Percentiles rank a stretch among this genome's conserved stretches.
Conservation (phyloP, 129 eudicot genomes). For the Centrapalus pauciflorus region DNA sequence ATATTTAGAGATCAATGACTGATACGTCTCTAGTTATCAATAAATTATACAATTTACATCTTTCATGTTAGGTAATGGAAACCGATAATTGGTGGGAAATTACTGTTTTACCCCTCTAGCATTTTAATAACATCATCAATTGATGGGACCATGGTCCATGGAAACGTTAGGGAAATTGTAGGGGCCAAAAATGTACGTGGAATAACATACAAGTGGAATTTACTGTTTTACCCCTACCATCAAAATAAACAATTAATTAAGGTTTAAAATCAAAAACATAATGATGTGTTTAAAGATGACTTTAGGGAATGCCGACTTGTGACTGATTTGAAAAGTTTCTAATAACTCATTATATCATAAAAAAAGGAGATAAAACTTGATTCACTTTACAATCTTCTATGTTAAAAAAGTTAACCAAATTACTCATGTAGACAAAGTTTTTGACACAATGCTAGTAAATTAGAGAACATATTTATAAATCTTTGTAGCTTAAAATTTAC, state of each 20-base stretch:
- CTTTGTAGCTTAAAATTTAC: too few relatives aligned
- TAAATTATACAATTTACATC: too few relatives aligned
- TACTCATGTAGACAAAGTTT: too few relatives aligned
- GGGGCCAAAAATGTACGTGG: neutral
- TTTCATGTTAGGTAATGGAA: too few relatives aligned
- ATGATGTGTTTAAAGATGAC: neutral
- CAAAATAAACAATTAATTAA: too few relatives aligned
- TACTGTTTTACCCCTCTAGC: too few relatives aligned
- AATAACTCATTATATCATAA: neutral
- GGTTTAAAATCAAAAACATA: neutral
- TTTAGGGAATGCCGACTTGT: neutral
- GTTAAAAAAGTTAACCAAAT: neutral
- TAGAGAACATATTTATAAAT: too few relatives aligned
- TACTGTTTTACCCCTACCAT: neutral
- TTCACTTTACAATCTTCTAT: neutral
- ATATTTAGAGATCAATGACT: too few relatives aligned
- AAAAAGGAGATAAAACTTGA: neutral
- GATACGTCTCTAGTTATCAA: too few relatives aligned
- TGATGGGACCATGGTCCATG: neutral
- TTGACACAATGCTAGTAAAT: too few relatives aligned
- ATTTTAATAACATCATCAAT: neutral
- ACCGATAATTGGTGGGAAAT: too few relatives aligned
- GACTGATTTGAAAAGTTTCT: neutral
- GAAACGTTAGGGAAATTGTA: neutral
- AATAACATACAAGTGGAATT: neutral